phyloP scores from a whole-genome alignment of 257 asterid species.

The Plantago major region DNA sequence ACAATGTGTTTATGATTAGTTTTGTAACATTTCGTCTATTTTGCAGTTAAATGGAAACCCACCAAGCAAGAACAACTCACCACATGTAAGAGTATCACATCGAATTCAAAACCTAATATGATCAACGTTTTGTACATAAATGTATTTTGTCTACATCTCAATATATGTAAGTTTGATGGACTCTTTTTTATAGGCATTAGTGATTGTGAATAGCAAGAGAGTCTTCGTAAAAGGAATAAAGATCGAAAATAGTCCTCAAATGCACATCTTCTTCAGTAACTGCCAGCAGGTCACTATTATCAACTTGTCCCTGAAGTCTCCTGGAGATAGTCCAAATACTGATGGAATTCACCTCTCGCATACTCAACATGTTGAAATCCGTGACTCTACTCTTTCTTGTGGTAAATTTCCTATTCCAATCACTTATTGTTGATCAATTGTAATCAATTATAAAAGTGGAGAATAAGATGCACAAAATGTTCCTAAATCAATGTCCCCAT shows the following conservation, averaged over 20 bases:
- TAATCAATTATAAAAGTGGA: background rate
- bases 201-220: background rate
- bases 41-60: too few relatives aligned
- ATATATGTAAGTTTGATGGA: too few relatives aligned
- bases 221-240: slow-evolving; percentile 22
- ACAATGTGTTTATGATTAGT: background rate
- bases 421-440: too few relatives aligned
- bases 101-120: too few relatives aligned
- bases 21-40: background rate
- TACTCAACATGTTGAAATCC: slow-evolving; percentile 16
- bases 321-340: slow-evolving; percentile 25
- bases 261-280: slow-evolving; percentile 18
- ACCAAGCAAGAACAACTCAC: too few relatives aligned
- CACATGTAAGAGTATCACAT: too few relatives aligned
- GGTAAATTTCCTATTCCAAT: slow-evolving; percentile 11
- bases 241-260: slow-evolving; percentile 20
- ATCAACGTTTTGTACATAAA: too few relatives aligned
- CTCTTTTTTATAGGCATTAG: slow-evolving; percentile 13
- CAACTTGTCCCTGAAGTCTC: slow-evolving; percentile 15
- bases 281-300: background rate
- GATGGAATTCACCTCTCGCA: slow-evolving; percentile 25
- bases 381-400: slow-evolving; percentile 18
- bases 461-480: too few relatives aligned
- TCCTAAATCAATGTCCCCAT: too few relatives aligned
- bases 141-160: too few relatives aligned